Percentiles rank a stretch among this genome's conserved stretches.
phyloP scores from a whole-genome alignment of 208 protist species.

The Herpetomonas samuelpessoai region DNA sequence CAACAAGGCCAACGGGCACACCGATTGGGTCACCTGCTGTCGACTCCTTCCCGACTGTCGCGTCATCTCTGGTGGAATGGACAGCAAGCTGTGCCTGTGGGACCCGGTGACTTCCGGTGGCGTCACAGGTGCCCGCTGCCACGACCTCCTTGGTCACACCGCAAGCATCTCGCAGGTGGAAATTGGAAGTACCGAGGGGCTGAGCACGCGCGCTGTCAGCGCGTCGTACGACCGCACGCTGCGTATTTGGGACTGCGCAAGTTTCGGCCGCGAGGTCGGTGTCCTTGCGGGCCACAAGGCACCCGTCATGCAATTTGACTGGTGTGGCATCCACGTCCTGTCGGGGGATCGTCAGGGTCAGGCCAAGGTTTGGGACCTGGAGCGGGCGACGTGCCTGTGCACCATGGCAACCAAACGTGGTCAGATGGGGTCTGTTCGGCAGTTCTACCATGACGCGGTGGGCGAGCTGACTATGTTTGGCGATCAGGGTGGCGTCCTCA shows the following conservation, averaged over 20 bases:
- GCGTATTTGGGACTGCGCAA: conserved; percentile 64
- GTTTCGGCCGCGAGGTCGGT: conserved; percentile 35
- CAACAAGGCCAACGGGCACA: conserved; percentile 76
- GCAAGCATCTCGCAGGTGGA: conserved; percentile 82
- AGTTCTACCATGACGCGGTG: conserved; percentile 29
- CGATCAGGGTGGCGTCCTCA: conserved; percentile 72
- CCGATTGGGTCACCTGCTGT: conserved; percentile 88
- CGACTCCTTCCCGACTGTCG: conserved; percentile 58
- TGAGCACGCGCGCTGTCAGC: conserved; percentile 47
- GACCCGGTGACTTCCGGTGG: conserved; percentile 21
- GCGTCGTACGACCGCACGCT: conserved; percentile 86
- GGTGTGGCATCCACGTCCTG: conserved; percentile 50
- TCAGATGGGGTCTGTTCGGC: conserved; percentile 59
- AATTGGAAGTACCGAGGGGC: conserved; percentile 27
- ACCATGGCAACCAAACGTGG: conserved; percentile 64
- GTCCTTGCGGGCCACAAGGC: conserved; percentile 70
- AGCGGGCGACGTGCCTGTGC: conserved; percentile 38
- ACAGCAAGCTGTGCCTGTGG: conserved; percentile 91
- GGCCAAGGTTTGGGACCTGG: conserved; percentile 74
- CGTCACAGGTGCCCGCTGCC: conserved; percentile 41
- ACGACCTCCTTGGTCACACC: conserved; percentile 77
- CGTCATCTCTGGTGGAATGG: conserved; percentile 87
- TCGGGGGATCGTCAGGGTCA: conserved; percentile 80
- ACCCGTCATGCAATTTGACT: conserved; percentile 78
- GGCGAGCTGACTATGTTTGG: conserved; percentile 55